Percentiles rank a stretch among this genome's conserved stretches.
phyloP scores from a whole-genome alignment of 331 rosid species.

The Malus hybrid region DNA sequence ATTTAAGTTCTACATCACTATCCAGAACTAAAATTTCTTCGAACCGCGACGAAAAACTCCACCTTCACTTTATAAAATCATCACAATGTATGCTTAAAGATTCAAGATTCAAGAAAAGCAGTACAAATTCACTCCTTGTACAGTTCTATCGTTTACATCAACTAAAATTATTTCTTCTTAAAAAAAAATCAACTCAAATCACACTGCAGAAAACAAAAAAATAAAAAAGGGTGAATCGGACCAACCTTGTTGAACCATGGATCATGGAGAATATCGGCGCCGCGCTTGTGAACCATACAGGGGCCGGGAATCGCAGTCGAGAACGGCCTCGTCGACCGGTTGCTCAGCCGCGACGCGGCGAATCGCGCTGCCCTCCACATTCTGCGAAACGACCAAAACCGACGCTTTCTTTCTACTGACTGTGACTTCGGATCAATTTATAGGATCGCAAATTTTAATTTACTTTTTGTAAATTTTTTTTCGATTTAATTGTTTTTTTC shows the following conservation, averaged over 20 bases:
- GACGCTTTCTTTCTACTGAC: neutral
- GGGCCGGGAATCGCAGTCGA: conserved; percentile 93
- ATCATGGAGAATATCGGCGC: conserved; percentile 97
- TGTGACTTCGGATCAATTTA: conserved; percentile 11
- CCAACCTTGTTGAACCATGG: conserved; percentile 97
- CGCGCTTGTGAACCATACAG: conserved; percentile 92
- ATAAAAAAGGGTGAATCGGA: too few species aligned
- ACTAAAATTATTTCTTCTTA: too few species aligned
- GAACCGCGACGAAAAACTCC: neutral
- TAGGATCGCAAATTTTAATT: neutral
- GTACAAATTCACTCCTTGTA: neutral
- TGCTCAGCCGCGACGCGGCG: conserved; percentile 40
- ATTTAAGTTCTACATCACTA: neutral
- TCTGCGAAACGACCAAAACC: neutral
- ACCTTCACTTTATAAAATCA: neutral
- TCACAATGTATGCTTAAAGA: neutral
- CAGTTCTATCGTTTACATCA: too few species aligned
- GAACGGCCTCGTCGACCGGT: conserved; percentile 48
- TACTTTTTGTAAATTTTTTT: neutral
- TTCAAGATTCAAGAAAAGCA: neutral
- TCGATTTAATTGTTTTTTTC: neutral
- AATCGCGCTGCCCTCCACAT: conserved; percentile 77
- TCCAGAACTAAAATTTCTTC: neutral
- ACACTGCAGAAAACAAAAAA: neutral
- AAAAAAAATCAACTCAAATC: neutral